These are phyloP conservation scores for Jacaranda mimosifolia DNA, from an alignment of 257 asterid species.

Conservation along the genomic window DNA sequence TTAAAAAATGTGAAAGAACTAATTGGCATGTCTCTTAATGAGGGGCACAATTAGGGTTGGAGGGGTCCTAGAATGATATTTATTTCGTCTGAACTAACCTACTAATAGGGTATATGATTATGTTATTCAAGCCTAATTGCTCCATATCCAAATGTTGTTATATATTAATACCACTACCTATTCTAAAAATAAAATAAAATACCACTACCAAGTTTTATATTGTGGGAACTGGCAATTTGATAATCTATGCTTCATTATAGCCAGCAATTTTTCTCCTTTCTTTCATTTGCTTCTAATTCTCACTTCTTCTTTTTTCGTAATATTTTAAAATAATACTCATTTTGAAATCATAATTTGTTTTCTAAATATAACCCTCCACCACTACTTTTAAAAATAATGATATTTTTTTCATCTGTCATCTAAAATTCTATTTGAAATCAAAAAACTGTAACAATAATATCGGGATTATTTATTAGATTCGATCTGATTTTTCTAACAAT, in stretches of 20 bases:
- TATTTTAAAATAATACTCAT: no score
- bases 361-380: no score
- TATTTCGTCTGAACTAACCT: conserved; percentile 39
- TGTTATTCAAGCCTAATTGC: conserved; percentile 33
- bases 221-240: conserved; percentile 1
- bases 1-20: conserved; percentile 11
- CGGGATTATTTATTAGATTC: not conserved
- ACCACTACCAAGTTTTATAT: conserved; percentile 11
- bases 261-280: not conserved
- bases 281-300: no score
- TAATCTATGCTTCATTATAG: conserved; percentile 23
- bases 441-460: not conserved
- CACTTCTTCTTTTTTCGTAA: no score
- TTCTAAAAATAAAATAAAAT: not conserved
- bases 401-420: no score
- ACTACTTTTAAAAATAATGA: no score
- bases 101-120: conserved; percentile 33
- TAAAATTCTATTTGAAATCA: not conserved
- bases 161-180: no score
- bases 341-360: no score
- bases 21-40: conserved; percentile 33
- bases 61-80: conserved; percentile 11
- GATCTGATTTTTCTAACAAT: not conserved
- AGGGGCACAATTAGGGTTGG: conserved; percentile 31
- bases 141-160: conserved; percentile 24